Percentiles rank a stretch among this genome's conserved stretches.
phyloP scores from a whole-genome alignment of 1,284 basidiomycete species.

The Pseudozyma tsukubaensis region DNA sequence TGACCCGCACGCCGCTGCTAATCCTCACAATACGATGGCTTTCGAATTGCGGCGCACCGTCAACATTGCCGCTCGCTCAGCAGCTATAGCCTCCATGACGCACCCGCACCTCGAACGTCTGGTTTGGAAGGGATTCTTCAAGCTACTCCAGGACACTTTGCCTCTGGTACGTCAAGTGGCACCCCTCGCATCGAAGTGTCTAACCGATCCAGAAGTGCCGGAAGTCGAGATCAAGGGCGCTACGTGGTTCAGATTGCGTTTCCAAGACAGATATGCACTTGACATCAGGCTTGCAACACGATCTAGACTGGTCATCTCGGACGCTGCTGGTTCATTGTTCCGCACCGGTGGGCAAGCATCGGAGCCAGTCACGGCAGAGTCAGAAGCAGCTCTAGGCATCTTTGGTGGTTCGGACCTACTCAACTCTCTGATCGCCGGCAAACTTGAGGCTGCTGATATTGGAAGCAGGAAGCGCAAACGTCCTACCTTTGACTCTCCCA shows the following conservation, averaged over 20 bases:
- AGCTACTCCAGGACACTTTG: conserved; percentile 76
- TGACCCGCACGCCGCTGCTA: conserved; percentile 72
- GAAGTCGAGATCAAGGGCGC: conserved; percentile 80
- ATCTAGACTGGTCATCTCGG: conserved; percentile 70
- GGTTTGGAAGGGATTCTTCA: conserved; percentile 47
- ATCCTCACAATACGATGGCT: conserved; percentile 40
- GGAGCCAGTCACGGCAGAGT: background rate
- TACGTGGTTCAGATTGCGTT: conserved; percentile 82
- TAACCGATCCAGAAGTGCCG: conserved; percentile 65
- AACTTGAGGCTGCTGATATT: background rate
- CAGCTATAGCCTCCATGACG: conserved; percentile 55
- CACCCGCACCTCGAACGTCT: conserved; percentile 30
- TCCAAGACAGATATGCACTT: conserved; percentile 79
- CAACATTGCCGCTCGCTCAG: conserved; percentile 71
- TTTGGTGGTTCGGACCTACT: conserved; percentile 28
- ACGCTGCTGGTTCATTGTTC: conserved; percentile 43
- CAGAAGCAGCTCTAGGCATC: background rate
- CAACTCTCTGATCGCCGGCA: conserved; percentile 17
- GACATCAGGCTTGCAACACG: conserved; percentile 80
- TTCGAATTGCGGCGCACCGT: conserved; percentile 45
- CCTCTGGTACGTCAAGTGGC: conserved; percentile 79
- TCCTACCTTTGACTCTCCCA: background rate
- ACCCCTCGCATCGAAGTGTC: conserved; percentile 72
- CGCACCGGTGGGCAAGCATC: conserved; percentile 14
- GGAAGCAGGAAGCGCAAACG: background rate